Evolutionary conservation across 306 rosid species (phyloP), one percentile per base, ranked within the genome.

Genomic region (Pterocarpus santalinus): DNA sequence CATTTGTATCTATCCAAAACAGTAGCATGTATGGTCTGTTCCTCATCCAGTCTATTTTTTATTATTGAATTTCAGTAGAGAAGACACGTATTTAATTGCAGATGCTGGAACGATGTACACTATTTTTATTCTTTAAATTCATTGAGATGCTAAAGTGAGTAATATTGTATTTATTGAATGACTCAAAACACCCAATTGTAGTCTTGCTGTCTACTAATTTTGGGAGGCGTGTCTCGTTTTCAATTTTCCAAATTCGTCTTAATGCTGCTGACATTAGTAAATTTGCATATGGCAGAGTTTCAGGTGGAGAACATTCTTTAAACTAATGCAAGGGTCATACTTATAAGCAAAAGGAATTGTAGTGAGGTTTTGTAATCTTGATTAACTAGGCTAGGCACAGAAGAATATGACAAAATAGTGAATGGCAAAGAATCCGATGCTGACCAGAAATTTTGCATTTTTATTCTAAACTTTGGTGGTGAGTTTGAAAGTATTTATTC

Each of bases 181-280:
- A 72, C 89, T 90, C 92, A 89, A 92, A 89, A 79, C 87, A 87
- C 93, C 94, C 86, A 88, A 89, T 89, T 89, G 86, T 88, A 85
- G 89, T 80, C 77, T 82, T 82, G 84, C 82, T 85, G 92, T 89
- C 92, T 79, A 70, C 84, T 77, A 62, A 85, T 87, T 83, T 92
- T 65, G 93, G 90, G 86, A 83, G 85, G 70, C 43, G 93, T 61
- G 94, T 84, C 81, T 55, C 17, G 35, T 64, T 86, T 89, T 86
- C 80, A 86, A 85, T 81, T 84, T 74, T 74, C 85, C 81, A 73
- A 81, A 77, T 61, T 75, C 81, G 64, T 78, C 69, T 85, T 69
- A 72, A 44, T 69, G 75, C 5, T 73, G 71, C 80, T 85, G 85
- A 65, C 86, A 70, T 79, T 84, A 73, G 85, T 81, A 66, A 82